A percentile compares a stretch with the other conserved stretches of the same genome.
Conservation (phyloP, 1,139 yeast species). For the Sugiyamaella novakii region DNA sequence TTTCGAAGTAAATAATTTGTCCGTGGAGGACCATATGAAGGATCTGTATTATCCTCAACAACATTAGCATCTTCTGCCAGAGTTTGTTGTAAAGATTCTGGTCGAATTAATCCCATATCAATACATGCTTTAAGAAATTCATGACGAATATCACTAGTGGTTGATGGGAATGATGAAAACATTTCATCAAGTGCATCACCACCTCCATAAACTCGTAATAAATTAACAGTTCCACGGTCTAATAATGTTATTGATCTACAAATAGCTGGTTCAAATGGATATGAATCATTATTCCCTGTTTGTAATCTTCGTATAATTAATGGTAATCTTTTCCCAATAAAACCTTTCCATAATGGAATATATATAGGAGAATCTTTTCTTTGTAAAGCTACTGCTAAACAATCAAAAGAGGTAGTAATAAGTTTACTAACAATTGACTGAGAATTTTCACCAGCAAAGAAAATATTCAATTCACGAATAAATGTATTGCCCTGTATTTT, state of each 20-base stretch:
- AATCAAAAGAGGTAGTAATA: constrained; percentile 42
- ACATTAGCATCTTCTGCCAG: constrained; percentile 46
- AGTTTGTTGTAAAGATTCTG: constrained; percentile 49
- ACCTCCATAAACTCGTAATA: constrained; percentile 36
- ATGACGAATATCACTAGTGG: constrained; percentile 55
- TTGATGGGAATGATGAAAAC: constrained; percentile 50
- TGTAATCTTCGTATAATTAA: constrained; percentile 29
- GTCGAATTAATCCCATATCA: constrained; percentile 47
- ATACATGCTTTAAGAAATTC: constrained; percentile 58
- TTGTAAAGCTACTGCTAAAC: constrained; percentile 38
- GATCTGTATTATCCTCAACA: constrained; percentile 22
- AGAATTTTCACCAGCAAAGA: constrained; percentile 35
- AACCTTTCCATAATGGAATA: constrained; percentile 37
- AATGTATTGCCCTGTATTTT: constrained; percentile 34
- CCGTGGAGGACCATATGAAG: constrained; percentile 19
- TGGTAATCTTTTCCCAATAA: constrained; percentile 39
- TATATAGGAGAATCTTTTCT: constrained; percentile 34
- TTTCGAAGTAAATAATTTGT: constrained; percentile 17
- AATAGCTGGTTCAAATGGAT: constrained; percentile 29
- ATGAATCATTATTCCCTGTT: constrained; percentile 10
- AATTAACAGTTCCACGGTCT: constrained; percentile 33
- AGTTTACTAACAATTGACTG: constrained; percentile 38
- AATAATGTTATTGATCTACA: constrained; percentile 34
- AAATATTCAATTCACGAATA: constrained; percentile 34
- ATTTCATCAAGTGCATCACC: constrained; percentile 48